Conservation (phyloP, 768 basidiomycete genomes). For the Cubamyces lactineus region DNA sequence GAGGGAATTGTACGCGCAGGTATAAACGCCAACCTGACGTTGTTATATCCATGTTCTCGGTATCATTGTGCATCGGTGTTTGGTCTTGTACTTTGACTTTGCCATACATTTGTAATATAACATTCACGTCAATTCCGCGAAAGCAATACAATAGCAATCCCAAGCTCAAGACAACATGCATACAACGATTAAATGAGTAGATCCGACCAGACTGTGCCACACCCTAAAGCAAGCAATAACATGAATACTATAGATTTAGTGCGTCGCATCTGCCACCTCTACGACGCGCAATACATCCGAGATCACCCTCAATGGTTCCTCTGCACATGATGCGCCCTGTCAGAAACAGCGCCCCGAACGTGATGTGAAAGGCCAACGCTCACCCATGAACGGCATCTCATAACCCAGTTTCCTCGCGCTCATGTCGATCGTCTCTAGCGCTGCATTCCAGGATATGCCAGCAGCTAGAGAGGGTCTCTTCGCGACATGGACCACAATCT, state of each 20-base stretch:
- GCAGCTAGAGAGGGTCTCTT: constrained; percentile 6
- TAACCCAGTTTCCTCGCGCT: constrained; percentile 25
- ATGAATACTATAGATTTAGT: background rate
- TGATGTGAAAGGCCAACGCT: background rate
- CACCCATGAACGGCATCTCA: constrained; percentile 28
- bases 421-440: constrained; percentile 18
- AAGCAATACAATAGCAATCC: background rate
- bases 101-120: too few species aligned
- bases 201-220: background rate
- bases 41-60: too few species aligned
- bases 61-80: too few species aligned
- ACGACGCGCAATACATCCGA: constrained; percentile 19
- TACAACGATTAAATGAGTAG: background rate
- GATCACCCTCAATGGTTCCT: constrained; percentile 15
- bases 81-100: too few species aligned
- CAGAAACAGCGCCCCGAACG: too few species aligned
- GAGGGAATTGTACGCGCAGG: too few species aligned
- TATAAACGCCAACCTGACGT: too few species aligned
- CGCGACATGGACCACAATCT: constrained; percentile 25
- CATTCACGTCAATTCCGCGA: background rate
- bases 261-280: constrained; percentile 3
- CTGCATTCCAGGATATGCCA: constrained; percentile 15
- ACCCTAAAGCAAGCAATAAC: too few species aligned
- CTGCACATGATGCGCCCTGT: background rate
- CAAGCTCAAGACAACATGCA: background rate